Evolutionary conservation across 2,329 filamentous ascomycete species (phyloP), one percentile per base, ranked within the genome.

Genomic region (Eutypella sp.): DNA sequence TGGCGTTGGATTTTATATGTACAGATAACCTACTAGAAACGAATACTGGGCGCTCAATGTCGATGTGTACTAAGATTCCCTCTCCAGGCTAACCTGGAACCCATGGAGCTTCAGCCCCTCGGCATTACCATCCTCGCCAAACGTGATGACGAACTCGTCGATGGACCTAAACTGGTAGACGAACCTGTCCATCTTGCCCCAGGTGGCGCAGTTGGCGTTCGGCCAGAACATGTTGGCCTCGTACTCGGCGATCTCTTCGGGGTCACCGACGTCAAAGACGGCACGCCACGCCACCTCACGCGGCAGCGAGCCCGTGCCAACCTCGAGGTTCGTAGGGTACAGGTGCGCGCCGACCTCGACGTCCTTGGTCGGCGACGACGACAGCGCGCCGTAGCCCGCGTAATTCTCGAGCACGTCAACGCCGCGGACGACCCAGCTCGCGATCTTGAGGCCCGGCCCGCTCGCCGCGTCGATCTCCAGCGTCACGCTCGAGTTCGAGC

Each of bases 341-440:
- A 61, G 24, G 2, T 56, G 51, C 18, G 55, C 48, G 34, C 51
- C 52, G 9, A 60, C 52, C 3, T 41, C 27, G 19, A 40, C 25
- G 24, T 50, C 20, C 10, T 15, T 2, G 13, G 31, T 48, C 0
- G 52, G 45, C n/a, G 40, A 40, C 33, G 50, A 51, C 16, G 54
- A 57, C 10, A 57, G 42, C 7, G 47, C 46, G 15, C 44, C 43
- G 41, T 55, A 56, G 19, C 44, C 47, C 4, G 42, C 52, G 36
- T 68, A 67, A 41, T 69, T 64, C 44, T 54, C 48, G 0, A 70
- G 51, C 0, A 73, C 61, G 41, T 74, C 64, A 23, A 69, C 66
- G 3, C 67, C 69, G 9, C 67, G 67, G 31, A 72, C 62, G 13
- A 60, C 52, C 63, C 69, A 74, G 29, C 57, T 52, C 8, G 60